Evolutionary conservation across 1,284 basidiomycete species (phyloP).

Genomic region (Malassezia dermatis): DNA sequence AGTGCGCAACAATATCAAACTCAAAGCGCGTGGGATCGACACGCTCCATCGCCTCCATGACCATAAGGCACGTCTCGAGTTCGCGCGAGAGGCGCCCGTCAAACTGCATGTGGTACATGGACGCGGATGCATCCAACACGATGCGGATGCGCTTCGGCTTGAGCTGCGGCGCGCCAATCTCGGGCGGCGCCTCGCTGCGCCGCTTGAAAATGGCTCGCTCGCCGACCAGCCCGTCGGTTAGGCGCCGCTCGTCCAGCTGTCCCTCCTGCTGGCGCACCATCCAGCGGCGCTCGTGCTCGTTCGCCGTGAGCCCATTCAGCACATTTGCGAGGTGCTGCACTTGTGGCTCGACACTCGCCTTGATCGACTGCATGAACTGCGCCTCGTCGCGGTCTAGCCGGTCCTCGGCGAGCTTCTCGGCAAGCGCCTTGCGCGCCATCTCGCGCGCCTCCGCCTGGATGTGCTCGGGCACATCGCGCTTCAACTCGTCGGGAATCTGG

Average conservation of each 20-base stretch:
- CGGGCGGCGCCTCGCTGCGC: slow-evolving; percentile 39
- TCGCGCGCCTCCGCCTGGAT: slow-evolving; percentile 46
- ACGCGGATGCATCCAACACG: slow-evolving; percentile 44
- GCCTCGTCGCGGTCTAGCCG: slow-evolving; percentile 45
- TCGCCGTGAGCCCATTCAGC: slow-evolving; percentile 46
- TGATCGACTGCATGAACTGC: slow-evolving; percentile 36
- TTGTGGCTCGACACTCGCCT: slow-evolving; percentile 34
- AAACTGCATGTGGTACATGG: slow-evolving; percentile 46
- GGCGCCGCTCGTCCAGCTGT: slow-evolving; percentile 47
- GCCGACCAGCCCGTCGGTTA: slow-evolving; percentile 48
- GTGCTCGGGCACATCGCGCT: slow-evolving; percentile 46
- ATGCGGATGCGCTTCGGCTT: slow-evolving; percentile 49
- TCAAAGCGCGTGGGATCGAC: slow-evolving; percentile 38
- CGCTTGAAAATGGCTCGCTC: slow-evolving; percentile 47
- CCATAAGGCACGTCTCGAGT: slow-evolving; percentile 42
- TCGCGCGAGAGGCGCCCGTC: slow-evolving; percentile 42
- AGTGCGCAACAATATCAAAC: slow-evolving; percentile 47
- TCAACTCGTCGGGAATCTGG: slow-evolving; percentile 43
- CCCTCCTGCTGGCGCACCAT: slow-evolving; percentile 48
- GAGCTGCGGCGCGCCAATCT: slow-evolving; percentile 42
- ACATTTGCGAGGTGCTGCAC: slow-evolving; percentile 38
- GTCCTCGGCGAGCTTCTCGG: slow-evolving; percentile 41
- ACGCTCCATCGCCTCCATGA: slow-evolving; percentile 46
- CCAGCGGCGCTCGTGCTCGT: slow-evolving; percentile 48
- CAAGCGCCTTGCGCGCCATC: slow-evolving; percentile 48